Percentiles rank a stretch among this genome's conserved stretches.
Conservation (phyloP, 805 yeast species). For the Cyberlindnera subsufficiens region DNA sequence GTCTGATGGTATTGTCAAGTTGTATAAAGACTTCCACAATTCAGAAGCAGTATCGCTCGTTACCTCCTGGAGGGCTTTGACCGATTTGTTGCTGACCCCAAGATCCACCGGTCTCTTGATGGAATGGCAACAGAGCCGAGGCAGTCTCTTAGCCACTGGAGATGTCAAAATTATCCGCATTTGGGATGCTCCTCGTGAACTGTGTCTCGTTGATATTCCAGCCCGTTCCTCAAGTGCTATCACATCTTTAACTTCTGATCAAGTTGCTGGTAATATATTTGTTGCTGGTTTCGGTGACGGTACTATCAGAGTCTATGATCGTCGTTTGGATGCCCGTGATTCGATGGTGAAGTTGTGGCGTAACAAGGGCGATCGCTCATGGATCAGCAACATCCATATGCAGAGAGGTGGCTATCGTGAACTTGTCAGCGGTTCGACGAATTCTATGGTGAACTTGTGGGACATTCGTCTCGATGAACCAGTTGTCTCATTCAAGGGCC, state of each 20-base stretch:
- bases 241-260: slow-evolving; percentile 88
- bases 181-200: slow-evolving; percentile 96
- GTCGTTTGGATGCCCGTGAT: slow-evolving; percentile 78
- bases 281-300: slow-evolving; percentile 92
- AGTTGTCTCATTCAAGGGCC: slow-evolving; percentile 59
- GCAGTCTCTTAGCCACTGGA: slow-evolving; percentile 86
- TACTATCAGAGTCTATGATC: slow-evolving; percentile 83
- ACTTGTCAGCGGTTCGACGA: slow-evolving; percentile 73
- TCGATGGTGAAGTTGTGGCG: slow-evolving; percentile 84
- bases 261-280: slow-evolving; percentile 86
- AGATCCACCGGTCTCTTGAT: slow-evolving; percentile 77
- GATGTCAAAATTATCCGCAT: slow-evolving; percentile 86
- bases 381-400: slow-evolving; percentile 81
- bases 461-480: slow-evolving; percentile 77
- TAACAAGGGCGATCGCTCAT: slow-evolving; percentile 37
- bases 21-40: slow-evolving; percentile 72
- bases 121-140: slow-evolving; percentile 97
- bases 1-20: slow-evolving; percentile 88
- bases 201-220: slow-evolving; percentile 81
- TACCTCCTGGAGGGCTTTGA: slow-evolving; percentile 89
- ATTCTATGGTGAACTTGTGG: slow-evolving; percentile 85
- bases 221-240: slow-evolving; percentile 87
- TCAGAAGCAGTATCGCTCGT: slow-evolving; percentile 52
- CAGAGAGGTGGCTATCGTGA: slow-evolving; percentile 96
- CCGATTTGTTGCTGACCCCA: slow-evolving; percentile 76